Conservation (phyloP, 352 stramenopile species). For the Phytophthora kernoviae region DNA sequence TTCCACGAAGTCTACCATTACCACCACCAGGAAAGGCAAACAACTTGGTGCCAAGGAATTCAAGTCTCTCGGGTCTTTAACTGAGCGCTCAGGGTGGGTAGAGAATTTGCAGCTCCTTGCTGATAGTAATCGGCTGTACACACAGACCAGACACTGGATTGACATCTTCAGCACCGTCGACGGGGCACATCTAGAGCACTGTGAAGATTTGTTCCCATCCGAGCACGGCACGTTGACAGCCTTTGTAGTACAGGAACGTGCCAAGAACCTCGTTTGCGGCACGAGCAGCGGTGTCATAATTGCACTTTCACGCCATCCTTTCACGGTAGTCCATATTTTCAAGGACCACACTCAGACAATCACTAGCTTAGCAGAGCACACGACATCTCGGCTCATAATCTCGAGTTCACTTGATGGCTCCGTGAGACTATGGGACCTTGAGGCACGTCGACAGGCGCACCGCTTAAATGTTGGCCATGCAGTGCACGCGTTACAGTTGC, state of each 20-base stretch:
- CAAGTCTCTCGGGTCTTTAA: slow-evolving; percentile 15
- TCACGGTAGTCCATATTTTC: slow-evolving; percentile 64
- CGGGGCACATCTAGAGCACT: slow-evolving; percentile 54
- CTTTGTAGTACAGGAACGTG: slow-evolving; percentile 69
- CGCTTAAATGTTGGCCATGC: slow-evolving; percentile 57
- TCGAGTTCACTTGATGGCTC: slow-evolving; percentile 77
- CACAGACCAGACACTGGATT: slow-evolving; percentile 50
- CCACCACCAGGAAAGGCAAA: slow-evolving; percentile 16
- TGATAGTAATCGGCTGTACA: slow-evolving; percentile 49
- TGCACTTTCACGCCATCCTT: slow-evolving; percentile 61
- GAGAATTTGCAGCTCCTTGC: slow-evolving; percentile 53
- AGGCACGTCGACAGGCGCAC: slow-evolving; percentile 64
- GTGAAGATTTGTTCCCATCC: slow-evolving; percentile 49
- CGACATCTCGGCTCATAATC: slow-evolving; percentile 56
- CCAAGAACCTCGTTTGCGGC: slow-evolving; percentile 70
- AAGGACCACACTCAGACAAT: slow-evolving; percentile 71
- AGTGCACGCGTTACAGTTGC: slow-evolving; percentile 50
- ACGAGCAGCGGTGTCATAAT: slow-evolving; percentile 61
- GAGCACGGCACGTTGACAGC: slow-evolving; percentile 66
- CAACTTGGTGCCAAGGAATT: slow-evolving; percentile 7
- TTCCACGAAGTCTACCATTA: neutral
- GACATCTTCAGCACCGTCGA: slow-evolving; percentile 62
- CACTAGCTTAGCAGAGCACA: slow-evolving; percentile 58
- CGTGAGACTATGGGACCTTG: slow-evolving; percentile 70
- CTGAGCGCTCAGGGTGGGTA: slow-evolving; percentile 42